phyloP scores from a whole-genome alignment of 2,329 filamentous ascomycete species.

The Claviceps sp. region DNA sequence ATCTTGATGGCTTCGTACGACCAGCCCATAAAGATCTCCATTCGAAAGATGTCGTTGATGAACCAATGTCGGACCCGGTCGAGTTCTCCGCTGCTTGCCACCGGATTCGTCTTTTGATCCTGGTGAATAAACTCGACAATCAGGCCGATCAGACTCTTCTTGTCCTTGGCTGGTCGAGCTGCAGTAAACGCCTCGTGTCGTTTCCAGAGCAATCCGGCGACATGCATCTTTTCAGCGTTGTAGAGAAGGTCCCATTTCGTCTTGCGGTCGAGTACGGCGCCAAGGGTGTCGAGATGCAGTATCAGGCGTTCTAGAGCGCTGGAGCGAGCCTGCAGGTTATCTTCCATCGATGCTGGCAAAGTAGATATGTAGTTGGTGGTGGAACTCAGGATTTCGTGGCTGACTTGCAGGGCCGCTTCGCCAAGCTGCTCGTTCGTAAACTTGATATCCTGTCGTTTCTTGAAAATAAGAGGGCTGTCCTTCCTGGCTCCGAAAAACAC shows the following conservation, averaged over 20 bases:
- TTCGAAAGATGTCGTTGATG: conserved; percentile 56
- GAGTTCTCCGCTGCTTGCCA: conserved; percentile 53
- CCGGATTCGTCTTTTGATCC: conserved; percentile 56
- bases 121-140: conserved; percentile 66
- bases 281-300: conserved; percentile 52
- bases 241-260: conserved; percentile 73
- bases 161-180: conserved; percentile 43
- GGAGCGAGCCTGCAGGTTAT: conserved; percentile 62
- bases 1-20: conserved; percentile 64
- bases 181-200: conserved; percentile 58
- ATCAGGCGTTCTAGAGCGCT: conserved; percentile 66
- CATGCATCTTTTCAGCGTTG: conserved; percentile 80
- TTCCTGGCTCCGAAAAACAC: conserved; percentile 79
- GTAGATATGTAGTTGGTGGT: conserved; percentile 61
- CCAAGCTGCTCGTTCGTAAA: conserved; percentile 62
- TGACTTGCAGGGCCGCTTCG: conserved; percentile 64
- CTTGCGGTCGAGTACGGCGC: conserved; percentile 49
- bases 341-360: conserved; percentile 62
- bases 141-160: conserved; percentile 58
- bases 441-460: conserved; percentile 48
- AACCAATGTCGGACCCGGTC: conserved; percentile 83
- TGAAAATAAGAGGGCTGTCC: conserved; percentile 80
- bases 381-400: conserved; percentile 69
- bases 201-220: conserved; percentile 68
- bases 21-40: conserved; percentile 69